A percentile compares a stretch with the other conserved stretches of the same genome.
phyloP scores from a whole-genome alignment of 1,139 yeast genomes.

The Blastobotrys serpentis region DNA sequence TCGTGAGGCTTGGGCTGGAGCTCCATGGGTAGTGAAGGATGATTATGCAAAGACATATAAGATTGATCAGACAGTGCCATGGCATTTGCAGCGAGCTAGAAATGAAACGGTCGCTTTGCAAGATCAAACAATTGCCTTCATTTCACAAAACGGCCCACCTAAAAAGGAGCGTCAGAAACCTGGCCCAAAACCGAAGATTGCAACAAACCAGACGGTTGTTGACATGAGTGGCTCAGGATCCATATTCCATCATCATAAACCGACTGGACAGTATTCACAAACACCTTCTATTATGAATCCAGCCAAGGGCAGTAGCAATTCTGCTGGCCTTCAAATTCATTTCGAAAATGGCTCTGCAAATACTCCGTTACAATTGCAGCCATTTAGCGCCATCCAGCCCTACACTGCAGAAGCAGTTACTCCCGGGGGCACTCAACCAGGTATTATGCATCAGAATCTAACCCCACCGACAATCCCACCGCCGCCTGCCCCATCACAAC shows the following conservation, averaged over 20 bases:
- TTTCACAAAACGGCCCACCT: constrained; percentile 1
- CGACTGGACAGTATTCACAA: background rate
- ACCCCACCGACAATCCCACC: background rate
- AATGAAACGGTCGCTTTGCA: constrained; percentile 2
- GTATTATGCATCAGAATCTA: background rate
- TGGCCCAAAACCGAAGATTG: constrained; percentile 5
- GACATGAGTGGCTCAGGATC: background rate
- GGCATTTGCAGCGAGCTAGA: constrained; percentile 26
- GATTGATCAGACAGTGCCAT: constrained; percentile 39
- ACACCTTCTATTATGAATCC: background rate
- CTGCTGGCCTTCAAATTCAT: constrained; percentile 3
- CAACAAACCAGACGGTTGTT: background rate
- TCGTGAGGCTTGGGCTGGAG: constrained; percentile 81
- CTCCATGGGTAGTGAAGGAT: constrained; percentile 95
- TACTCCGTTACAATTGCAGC: constrained; percentile 6
- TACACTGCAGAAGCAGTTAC: background rate
- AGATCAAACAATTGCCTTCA: background rate
- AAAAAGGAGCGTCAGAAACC: constrained; percentile 13
- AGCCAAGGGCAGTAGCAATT: background rate
- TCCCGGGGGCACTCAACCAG: background rate
- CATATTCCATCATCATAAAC: constrained; percentile 6
- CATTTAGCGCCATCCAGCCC: background rate
- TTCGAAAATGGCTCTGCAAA: constrained; percentile 9
- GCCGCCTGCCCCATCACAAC: background rate
- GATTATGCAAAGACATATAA: constrained; percentile 49